phyloP scores from a whole-genome alignment of 495 filamentous ascomycete species.

The Xylaria sp. region DNA sequence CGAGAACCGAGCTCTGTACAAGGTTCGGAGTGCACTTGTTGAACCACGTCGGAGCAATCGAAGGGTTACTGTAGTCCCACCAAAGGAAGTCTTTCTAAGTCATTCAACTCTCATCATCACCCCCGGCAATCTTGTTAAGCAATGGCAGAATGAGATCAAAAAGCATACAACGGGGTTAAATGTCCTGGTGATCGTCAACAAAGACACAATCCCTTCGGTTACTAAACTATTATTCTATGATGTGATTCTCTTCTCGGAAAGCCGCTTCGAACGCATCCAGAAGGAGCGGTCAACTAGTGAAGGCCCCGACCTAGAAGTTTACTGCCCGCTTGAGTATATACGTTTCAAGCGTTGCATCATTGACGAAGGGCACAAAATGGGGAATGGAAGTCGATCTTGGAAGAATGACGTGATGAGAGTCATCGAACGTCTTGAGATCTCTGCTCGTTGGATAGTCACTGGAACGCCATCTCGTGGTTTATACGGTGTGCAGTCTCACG shows the following conservation, averaged over 20 bases:
- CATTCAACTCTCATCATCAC: slow-evolving; percentile 74
- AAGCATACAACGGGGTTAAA: slow-evolving; percentile 75
- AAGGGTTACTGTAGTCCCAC: slow-evolving; percentile 38
- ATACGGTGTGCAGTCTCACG: slow-evolving; percentile 61
- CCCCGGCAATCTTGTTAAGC: slow-evolving; percentile 71
- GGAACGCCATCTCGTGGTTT: slow-evolving; percentile 88
- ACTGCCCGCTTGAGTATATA: slow-evolving; percentile 65
- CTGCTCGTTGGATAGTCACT: slow-evolving; percentile 87
- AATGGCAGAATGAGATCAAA: slow-evolving; percentile 70
- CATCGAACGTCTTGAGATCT: slow-evolving; percentile 70
- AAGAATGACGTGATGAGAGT: slow-evolving; percentile 71
- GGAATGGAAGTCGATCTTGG: slow-evolving; percentile 58
- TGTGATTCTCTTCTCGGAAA: slow-evolving; percentile 77
- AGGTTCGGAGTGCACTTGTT: slow-evolving; percentile 42
- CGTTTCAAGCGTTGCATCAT: slow-evolving; percentile 88
- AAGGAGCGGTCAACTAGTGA: slow-evolving; percentile 31
- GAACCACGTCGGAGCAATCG: slow-evolving; percentile 54
- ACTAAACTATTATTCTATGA: slow-evolving; percentile 72
- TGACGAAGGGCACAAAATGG: slow-evolving; percentile 89
- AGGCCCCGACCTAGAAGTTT: slow-evolving; percentile 19
- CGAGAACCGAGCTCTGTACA: slow-evolving; percentile 44
- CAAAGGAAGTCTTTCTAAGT: slow-evolving; percentile 66
- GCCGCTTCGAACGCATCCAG: slow-evolving; percentile 71
- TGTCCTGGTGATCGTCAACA: slow-evolving; percentile 63
- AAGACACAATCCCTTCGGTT: slow-evolving; percentile 62